A percentile compares a stretch with the other conserved stretches of the same genome.
phyloP scores from a whole-genome alignment of 2,329 filamentous ascomycete genomes.

The Penicillium thymicola region DNA sequence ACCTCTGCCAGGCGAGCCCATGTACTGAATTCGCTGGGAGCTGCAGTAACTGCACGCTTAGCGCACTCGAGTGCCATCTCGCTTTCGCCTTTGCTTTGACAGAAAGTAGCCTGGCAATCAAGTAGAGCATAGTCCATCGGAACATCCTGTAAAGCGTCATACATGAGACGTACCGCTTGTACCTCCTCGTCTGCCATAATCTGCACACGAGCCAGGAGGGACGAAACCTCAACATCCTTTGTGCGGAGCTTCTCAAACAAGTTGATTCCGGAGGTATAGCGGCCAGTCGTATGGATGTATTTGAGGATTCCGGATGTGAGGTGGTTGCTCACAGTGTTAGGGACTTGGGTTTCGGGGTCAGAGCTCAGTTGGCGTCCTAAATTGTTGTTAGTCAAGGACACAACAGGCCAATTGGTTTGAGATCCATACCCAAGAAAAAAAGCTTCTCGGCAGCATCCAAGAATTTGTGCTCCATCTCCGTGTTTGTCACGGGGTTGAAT shows the following conservation, averaged over 20 bases:
- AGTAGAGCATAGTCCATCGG: slow-evolving; percentile 98
- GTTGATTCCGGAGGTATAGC: slow-evolving; percentile 93
- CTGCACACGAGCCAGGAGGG: slow-evolving; percentile 82
- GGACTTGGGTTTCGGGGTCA: slow-evolving; percentile 94
- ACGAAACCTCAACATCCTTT: slow-evolving; percentile 90
- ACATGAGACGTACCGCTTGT: slow-evolving; percentile 82
- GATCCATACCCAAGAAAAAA: slow-evolving; percentile 75
- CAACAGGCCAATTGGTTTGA: background rate
- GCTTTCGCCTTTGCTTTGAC: slow-evolving; percentile 80
- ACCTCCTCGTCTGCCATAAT: slow-evolving; percentile 97
- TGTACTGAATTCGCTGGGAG: slow-evolving; percentile 93
- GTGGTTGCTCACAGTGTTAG: slow-evolving; percentile 94
- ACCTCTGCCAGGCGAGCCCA: slow-evolving; percentile 93
- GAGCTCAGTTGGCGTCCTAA: slow-evolving; percentile 91
- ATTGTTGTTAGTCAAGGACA: slow-evolving; percentile 18
- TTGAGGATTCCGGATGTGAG: slow-evolving; percentile 88
- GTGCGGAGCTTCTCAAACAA: slow-evolving; percentile 92
- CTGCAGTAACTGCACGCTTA: slow-evolving; percentile 89
- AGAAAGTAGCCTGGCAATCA: slow-evolving; percentile 88
- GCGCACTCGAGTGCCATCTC: slow-evolving; percentile 89
- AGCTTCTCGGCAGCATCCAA: slow-evolving; percentile 89
- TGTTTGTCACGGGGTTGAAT: slow-evolving; percentile 97
- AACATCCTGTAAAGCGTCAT: slow-evolving; percentile 82
- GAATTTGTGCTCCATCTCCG: slow-evolving; percentile 96
- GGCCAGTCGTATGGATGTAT: slow-evolving; percentile 93